phyloP scores from a whole-genome alignment of 352 stramenopile genomes.

The Pythium angustatum region DNA sequence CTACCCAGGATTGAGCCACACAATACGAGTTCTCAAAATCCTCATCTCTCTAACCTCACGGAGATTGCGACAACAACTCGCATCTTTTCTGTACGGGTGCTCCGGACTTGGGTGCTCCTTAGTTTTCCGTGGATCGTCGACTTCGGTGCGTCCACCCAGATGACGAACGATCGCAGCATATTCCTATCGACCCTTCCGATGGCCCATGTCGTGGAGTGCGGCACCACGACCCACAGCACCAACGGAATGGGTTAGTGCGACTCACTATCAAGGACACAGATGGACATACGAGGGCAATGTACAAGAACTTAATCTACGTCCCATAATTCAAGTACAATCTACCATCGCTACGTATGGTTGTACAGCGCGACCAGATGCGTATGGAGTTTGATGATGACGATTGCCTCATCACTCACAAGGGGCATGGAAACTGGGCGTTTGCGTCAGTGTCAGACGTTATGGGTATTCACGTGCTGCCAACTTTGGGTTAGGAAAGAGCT shows the following conservation, averaged over 20 bases:
- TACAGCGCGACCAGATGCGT: background rate
- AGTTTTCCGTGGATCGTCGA: slow-evolving; percentile 20
- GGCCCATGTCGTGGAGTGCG: slow-evolving; percentile 3
- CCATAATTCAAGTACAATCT: slow-evolving; percentile 18
- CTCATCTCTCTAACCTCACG: too few relatives aligned
- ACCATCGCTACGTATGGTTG: slow-evolving; percentile 10
- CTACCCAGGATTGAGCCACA: too few relatives aligned
- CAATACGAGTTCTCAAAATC: too few relatives aligned
- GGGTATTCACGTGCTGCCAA: slow-evolving; percentile 18
- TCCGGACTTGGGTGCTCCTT: too few relatives aligned
- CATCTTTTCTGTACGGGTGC: too few relatives aligned
- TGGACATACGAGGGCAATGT: background rate
- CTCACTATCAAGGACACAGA: background rate
- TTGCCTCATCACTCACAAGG: slow-evolving; percentile 23
- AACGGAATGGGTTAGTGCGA: background rate
- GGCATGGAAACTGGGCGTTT: slow-evolving; percentile 3
- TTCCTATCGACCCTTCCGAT: slow-evolving; percentile 3
- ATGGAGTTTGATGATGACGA: slow-evolving; percentile 14
- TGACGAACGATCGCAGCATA: background rate
- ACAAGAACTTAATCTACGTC: slow-evolving; percentile 9
- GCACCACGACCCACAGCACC: slow-evolving; percentile 4
- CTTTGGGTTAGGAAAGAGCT: slow-evolving; percentile 15
- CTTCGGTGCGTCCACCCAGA: slow-evolving; percentile 4
- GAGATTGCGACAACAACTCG: too few relatives aligned
- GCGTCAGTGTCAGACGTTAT: slow-evolving; percentile 13